phyloP scores from a whole-genome alignment of 208 protist species.

The Crithidia acanthocephali region DNA sequence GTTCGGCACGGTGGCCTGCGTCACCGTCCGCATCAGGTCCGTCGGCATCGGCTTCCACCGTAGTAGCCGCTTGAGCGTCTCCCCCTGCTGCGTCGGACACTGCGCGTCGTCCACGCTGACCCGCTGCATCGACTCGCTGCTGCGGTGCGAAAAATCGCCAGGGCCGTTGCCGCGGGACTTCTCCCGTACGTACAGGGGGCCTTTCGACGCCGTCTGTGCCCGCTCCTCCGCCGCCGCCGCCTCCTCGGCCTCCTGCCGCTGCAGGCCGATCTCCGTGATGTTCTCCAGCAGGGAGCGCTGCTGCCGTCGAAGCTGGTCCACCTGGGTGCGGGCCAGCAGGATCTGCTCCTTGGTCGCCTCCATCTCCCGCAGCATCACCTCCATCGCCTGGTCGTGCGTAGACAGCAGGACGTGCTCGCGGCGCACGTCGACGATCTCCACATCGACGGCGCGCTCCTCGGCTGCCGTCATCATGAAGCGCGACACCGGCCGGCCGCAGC shows the following conservation, averaged over 20 bases:
- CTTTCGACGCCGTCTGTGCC: slow-evolving; percentile 31
- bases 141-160: background rate
- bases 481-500: slow-evolving; percentile 55
- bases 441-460: slow-evolving; percentile 85
- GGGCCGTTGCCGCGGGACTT: slow-evolving; percentile 9
- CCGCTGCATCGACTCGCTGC: no score
- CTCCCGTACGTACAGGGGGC: slow-evolving; percentile 53
- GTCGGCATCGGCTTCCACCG: slow-evolving; percentile 83
- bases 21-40: slow-evolving; percentile 37
- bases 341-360: slow-evolving; percentile 70
- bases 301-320: slow-evolving; percentile 75
- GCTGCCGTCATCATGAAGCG: slow-evolving; percentile 85
- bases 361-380: slow-evolving; percentile 86
- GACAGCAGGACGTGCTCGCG: slow-evolving; percentile 76
- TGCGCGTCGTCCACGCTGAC: slow-evolving; percentile 17
- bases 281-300: slow-evolving; percentile 84
- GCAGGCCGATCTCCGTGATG: slow-evolving; percentile 77
- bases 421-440: slow-evolving; percentile 54
- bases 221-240: slow-evolving; percentile 37
- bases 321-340: slow-evolving; percentile 45
- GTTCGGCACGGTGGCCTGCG: slow-evolving; percentile 33
- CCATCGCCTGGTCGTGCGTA: slow-evolving; percentile 91
- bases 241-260: slow-evolving; percentile 61
- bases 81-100: slow-evolving; percentile 46
- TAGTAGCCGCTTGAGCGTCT: slow-evolving; percentile 73